phyloP scores from a whole-genome alignment of 2,329 filamentous ascomycete genomes.

The Neophaeococcomyces aloes region DNA sequence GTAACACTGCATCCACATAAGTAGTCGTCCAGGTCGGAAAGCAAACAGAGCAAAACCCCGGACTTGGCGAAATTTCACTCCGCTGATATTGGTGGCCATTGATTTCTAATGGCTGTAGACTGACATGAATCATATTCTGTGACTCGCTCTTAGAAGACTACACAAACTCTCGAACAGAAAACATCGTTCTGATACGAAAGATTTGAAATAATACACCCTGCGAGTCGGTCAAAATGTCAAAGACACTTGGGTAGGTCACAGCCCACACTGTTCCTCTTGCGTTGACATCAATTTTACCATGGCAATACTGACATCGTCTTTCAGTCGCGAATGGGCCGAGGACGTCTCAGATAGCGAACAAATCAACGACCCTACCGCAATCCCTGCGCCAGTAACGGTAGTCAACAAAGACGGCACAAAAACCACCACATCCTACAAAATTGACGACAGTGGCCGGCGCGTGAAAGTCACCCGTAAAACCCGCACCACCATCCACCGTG shows the following conservation, averaged over 20 bases:
- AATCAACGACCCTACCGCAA: conserved; percentile 73
- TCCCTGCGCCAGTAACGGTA: conserved; percentile 79
- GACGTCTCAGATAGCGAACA: conserved; percentile 61
- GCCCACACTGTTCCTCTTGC: neutral
- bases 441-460: conserved; percentile 89
- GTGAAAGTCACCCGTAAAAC: conserved; percentile 96
- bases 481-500: conserved; percentile 80
- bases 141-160: too few relatives aligned
- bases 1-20: too few relatives aligned
- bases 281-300: neutral
- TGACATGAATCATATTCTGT: too few relatives aligned
- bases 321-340: conserved; percentile 22
- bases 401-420: conserved; percentile 98
- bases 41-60: too few relatives aligned
- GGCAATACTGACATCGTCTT: neutral
- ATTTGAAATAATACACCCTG: too few relatives aligned
- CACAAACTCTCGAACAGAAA: neutral
- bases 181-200: too few relatives aligned
- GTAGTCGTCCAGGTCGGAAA: too few relatives aligned
- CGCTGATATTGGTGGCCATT: too few relatives aligned
- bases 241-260: conserved; percentile 17
- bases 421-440: conserved; percentile 79
- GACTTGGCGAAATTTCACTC: too few relatives aligned
- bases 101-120: too few relatives aligned
- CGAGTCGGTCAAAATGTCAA: conserved; percentile 15